phyloP scores from a whole-genome alignment of 345 rosid genomes.

The Cochlearia excelsa region DNA sequence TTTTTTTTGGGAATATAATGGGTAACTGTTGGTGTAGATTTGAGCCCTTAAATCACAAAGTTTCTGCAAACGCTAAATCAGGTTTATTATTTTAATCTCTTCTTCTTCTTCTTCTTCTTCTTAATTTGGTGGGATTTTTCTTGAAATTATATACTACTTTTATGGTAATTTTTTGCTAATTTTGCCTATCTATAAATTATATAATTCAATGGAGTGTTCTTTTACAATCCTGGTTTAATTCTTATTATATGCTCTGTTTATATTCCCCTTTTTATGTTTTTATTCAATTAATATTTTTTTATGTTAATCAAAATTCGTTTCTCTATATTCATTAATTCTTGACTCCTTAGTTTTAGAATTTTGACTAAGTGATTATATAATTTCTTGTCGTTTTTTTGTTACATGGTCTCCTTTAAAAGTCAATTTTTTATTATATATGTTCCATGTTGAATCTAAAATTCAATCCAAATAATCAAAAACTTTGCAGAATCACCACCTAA shows the following conservation, averaged over 20 bases:
- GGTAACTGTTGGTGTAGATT: slow-evolving; percentile 81
- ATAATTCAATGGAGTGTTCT: too few relatives aligned
- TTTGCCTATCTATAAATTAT: too few relatives aligned
- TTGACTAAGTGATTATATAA: too few relatives aligned
- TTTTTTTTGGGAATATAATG: slow-evolving; percentile 45
- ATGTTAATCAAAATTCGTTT: too few relatives aligned
- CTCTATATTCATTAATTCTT: too few relatives aligned
- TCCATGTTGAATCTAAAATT: slow-evolving; percentile 7
- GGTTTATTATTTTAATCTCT: slow-evolving; percentile 42
- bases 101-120: slow-evolving; percentile 19
- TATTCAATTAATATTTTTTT: too few relatives aligned
- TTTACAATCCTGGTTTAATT: too few relatives aligned
- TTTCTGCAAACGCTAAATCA: slow-evolving; percentile 84
- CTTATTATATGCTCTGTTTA: slow-evolving; percentile 29
- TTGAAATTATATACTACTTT: slow-evolving; percentile 10
- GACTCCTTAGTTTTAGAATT: too few relatives aligned
- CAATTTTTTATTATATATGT: slow-evolving; percentile 1
- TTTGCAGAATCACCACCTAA: slow-evolving; percentile 57
- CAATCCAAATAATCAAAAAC: slow-evolving; percentile 4
- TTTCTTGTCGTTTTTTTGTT: slow-evolving; percentile 27
- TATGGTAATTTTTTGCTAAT: slow-evolving; percentile 11
- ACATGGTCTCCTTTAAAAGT: slow-evolving; percentile 14
- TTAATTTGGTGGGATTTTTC: background rate
- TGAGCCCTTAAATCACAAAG: slow-evolving; percentile 71
- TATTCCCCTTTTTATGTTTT: background rate